A percentile compares a stretch with the other conserved stretches of the same genome.
Evolutionary conservation across 805 yeast species (phyloP).

Genomic region (Pichia rugopelliculosa): DNA sequence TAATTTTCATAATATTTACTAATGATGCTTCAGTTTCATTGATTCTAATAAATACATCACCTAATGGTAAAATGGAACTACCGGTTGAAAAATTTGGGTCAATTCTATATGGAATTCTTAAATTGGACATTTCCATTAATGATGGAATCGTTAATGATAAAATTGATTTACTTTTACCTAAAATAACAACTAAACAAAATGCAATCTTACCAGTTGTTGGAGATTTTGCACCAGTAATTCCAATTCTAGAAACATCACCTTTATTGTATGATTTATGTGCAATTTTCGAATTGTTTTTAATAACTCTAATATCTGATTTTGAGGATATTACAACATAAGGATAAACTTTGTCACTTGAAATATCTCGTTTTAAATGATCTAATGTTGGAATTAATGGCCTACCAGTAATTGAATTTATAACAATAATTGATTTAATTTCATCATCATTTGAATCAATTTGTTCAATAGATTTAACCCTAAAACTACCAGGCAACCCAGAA

Average conservation of each 20-base stretch:
- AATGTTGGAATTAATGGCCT: constrained; percentile 57
- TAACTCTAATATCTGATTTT: constrained; percentile 50
- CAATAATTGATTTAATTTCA: constrained; percentile 47
- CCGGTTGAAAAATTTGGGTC: constrained; percentile 35
- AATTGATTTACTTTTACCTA: constrained; percentile 24
- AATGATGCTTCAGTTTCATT: constrained; percentile 48
- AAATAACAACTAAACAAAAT: constrained; percentile 24
- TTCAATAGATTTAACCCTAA: constrained; percentile 46
- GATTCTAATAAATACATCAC: constrained; percentile 50
- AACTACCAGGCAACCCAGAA: constrained; percentile 59
- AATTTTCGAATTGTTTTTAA: constrained; percentile 54
- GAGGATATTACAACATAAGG: constrained; percentile 57
- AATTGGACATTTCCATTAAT: constrained; percentile 46
- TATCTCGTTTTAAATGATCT: constrained; percentile 44
- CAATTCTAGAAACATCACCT: constrained; percentile 39
- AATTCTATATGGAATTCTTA: constrained; percentile 37
- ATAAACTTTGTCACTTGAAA: constrained; percentile 35
- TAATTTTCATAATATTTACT: constrained; percentile 42
- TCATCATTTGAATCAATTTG: constrained; percentile 42
- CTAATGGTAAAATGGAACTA: constrained; percentile 37
- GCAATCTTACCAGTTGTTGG: constrained; percentile 16
- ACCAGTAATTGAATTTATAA: constrained; percentile 55
- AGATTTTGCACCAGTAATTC: constrained; percentile 38
- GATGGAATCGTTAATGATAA: constrained; percentile 48
- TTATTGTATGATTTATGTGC: constrained; percentile 57